These are phyloP conservation scores for Colletotrichum sp. DNA, from an alignment of 2,329 filamentous ascomycete species.

Conservation along the genomic window DNA sequence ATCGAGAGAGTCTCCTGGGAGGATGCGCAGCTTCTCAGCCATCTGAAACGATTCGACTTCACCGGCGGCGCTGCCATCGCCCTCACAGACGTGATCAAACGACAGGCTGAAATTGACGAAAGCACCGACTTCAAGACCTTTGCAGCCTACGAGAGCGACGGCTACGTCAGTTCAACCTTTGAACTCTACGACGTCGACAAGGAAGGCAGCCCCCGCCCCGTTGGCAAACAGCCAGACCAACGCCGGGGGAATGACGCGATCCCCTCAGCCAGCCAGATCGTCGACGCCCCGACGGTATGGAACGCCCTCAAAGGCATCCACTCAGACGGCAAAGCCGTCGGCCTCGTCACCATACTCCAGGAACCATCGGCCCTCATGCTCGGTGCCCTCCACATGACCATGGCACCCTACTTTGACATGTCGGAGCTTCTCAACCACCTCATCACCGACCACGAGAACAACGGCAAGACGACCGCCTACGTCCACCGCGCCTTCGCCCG, in stretches of 20 bases:
- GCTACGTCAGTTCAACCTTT: conserved; percentile 55
- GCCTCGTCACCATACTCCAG: conserved; percentile 63
- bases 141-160: conserved; percentile 39
- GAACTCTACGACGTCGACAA: conserved; percentile 61
- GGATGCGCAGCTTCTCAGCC: conserved; percentile 46
- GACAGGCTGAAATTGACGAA: conserved; percentile 36
- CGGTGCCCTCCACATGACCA: conserved; percentile 62
- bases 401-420: conserved; percentile 65
- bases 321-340: conserved; percentile 46
- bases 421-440: conserved; percentile 62
- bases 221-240: conserved; percentile 11
- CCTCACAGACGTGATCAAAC: conserved; percentile 37
- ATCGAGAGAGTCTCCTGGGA: conserved; percentile 24
- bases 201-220: conserved; percentile 42
- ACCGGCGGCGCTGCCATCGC: conserved; percentile 40
- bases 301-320: conserved; percentile 44
- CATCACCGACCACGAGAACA: conserved; percentile 50
- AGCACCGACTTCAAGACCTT: conserved; percentile 32
- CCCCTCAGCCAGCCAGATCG: conserved; percentile 38
- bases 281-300: conserved; percentile 48
- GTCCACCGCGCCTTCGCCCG: conserved; percentile 52
- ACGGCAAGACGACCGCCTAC: conserved; percentile 49
- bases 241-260: conserved; percentile 28
- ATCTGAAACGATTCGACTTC: conserved; percentile 46
- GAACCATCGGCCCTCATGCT: conserved; percentile 66